phyloP scores from a whole-genome alignment of 1,284 basidiomycete genomes.

The Ceratobasidium sp. region DNA sequence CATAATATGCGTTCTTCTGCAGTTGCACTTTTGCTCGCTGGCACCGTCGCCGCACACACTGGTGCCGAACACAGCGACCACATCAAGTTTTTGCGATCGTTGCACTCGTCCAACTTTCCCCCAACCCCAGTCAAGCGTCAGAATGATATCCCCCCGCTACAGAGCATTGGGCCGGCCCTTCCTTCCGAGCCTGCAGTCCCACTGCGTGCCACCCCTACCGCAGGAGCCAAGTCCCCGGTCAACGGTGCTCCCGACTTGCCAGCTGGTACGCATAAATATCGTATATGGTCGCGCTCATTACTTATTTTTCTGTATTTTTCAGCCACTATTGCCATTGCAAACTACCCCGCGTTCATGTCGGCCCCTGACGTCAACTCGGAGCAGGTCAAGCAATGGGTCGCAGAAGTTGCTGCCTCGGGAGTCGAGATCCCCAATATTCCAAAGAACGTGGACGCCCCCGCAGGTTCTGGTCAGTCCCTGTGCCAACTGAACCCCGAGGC shows the following conservation, averaged over 20 bases:
- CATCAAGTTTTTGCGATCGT: conserved; percentile 33
- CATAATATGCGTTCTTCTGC: conserved; percentile 31
- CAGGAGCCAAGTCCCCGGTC: conserved; percentile 48
- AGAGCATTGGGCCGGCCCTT: conserved; percentile 20
- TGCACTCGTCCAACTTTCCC: conserved; percentile 39
- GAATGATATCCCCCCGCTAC: conserved; percentile 28
- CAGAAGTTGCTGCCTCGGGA: conserved; percentile 46
- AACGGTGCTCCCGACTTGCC: conserved; percentile 48
- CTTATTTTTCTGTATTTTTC: conserved; percentile 8
- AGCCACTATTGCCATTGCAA: conserved; percentile 40
- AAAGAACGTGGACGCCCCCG: conserved; percentile 47
- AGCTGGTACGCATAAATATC: conserved; percentile 43
- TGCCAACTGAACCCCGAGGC: conserved; percentile 40
- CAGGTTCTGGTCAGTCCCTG: conserved; percentile 36
- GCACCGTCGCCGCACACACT: conserved; percentile 19
- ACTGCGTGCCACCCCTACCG: conserved; percentile 47
- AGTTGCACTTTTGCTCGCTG: conserved; percentile 8
- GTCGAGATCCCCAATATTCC: conserved; percentile 48
- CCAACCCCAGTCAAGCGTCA: conserved; percentile 29
- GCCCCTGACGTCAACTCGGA: conserved; percentile 55
- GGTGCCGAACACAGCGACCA: conserved; percentile 13
- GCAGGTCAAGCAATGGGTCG: conserved; percentile 55
- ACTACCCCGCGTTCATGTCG: conserved; percentile 50
- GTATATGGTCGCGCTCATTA: conserved; percentile 7
- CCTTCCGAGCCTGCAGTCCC: conserved; percentile 35